A percentile compares a stretch with the other conserved stretches of the same genome.
These are phyloP conservation scores for Phytopythium cucurbitacearum DNA, from an alignment of 352 stramenopile genomes.

Conservation along the genomic window DNA sequence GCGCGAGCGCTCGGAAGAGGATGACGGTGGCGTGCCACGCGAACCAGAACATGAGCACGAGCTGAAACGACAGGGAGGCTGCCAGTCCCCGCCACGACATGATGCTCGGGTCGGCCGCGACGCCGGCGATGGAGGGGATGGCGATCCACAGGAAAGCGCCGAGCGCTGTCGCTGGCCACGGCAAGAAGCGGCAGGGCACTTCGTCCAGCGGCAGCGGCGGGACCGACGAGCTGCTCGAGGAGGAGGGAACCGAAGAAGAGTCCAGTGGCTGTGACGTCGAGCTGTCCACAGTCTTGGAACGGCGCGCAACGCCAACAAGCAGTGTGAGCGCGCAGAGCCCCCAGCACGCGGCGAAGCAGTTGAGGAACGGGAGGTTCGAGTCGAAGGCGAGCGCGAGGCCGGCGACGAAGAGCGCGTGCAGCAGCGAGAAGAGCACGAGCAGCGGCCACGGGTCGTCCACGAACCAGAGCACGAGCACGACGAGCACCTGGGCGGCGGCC, in stretches of 20 bases:
- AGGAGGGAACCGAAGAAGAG: too few relatives aligned
- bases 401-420: conserved; percentile 4
- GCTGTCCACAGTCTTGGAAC: too few relatives aligned
- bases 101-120: background rate
- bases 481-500: conserved; percentile 2
- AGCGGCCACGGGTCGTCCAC: conserved; percentile 7
- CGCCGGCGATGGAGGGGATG: background rate
- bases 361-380: conserved; percentile 5
- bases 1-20: conserved; percentile 3
- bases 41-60: conserved; percentile 7
- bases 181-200: background rate
- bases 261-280: too few relatives aligned
- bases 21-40: conserved; percentile 4
- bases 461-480: conserved; percentile 6
- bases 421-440: conserved; percentile 5
- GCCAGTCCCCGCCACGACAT: conserved; percentile 1
- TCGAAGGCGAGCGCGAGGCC: background rate
- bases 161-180: background rate
- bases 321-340: conserved; percentile 3
- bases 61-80: conserved; percentile 2
- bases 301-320: background rate
- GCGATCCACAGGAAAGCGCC: conserved; percentile 2
- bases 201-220: background rate
- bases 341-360: conserved; percentile 3
- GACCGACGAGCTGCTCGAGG: too few relatives aligned